Percentiles rank a stretch among this genome's conserved stretches.
These are phyloP conservation scores for Penicillium carneum DNA, from an alignment of 2,329 filamentous ascomycete species.

Conservation along the genomic window DNA sequence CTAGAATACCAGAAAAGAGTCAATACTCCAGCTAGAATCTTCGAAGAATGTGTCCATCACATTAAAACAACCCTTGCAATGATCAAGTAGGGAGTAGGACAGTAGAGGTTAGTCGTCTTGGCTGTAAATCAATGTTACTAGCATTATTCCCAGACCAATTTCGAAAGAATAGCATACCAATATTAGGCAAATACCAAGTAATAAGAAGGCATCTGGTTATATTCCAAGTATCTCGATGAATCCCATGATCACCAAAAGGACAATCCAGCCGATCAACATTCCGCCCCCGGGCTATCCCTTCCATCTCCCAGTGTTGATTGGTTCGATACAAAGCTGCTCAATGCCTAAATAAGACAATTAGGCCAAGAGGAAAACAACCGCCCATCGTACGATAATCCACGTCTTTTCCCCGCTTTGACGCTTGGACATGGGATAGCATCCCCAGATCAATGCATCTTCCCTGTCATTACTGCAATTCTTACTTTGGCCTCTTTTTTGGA, in stretches of 20 bases:
- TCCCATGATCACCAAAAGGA: background rate
- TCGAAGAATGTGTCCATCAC: constrained; percentile 13
- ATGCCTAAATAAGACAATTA: constrained; percentile 4
- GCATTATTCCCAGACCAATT: no score
- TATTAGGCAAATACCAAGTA: background rate
- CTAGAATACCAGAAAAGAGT: constrained; percentile 13
- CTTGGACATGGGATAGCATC: constrained; percentile 30
- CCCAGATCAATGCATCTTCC: constrained; percentile 12
- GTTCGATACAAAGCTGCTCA: constrained; percentile 2
- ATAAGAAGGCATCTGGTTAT: background rate
- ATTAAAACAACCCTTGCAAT: constrained; percentile 17
- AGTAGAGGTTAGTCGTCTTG: constrained; percentile 3
- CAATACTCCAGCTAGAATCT: constrained; percentile 11
- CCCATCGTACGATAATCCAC: constrained; percentile 16
- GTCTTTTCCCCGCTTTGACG: constrained; percentile 31
- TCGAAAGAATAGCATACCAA: background rate
- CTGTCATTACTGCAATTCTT: background rate
- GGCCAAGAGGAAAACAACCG: background rate
- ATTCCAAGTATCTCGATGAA: background rate
- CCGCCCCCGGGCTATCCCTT: constrained; percentile 31
- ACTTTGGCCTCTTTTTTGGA: background rate
- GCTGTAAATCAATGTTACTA: constrained; percentile 3
- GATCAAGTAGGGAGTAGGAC: constrained; percentile 17
- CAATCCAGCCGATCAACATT: constrained; percentile 35
- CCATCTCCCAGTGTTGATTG: constrained; percentile 23